Base-by-base conservation (phyloP, 768 basidiomycete species). In the Austroboletus eburneus region DNA sequence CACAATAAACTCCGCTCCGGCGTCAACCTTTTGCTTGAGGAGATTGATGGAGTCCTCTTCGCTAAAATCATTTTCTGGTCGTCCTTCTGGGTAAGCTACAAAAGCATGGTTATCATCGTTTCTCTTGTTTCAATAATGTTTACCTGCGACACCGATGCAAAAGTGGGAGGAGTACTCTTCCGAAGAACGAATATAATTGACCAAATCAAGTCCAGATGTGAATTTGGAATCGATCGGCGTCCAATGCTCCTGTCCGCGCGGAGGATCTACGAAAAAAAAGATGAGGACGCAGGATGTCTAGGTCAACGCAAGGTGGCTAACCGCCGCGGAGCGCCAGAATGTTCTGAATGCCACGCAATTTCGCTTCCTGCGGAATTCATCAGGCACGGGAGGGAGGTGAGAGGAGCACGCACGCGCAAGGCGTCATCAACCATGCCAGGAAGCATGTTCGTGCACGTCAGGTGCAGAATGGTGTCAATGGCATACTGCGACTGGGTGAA, bases 391-490 rank as follows among this genome's bases (percentile, higher is more conserved):
- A 39, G 34, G 38, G 5, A 38, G 9, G 9, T 1, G 40, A 16
- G 7, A 23, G 7, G 34, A 27, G 9, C 42, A 63, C 78, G 49
- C 57, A 96, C 95, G 69, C 79, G 77, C 38, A 99, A 68, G n/a
- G 86, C 83, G 41, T 81, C 79, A 59, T 96, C 89, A 5, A 99
- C 81, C 64, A 85, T 82, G 18, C 91, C 90, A 55, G 84, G 74
- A 58, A 87, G 80, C 87, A 98, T 94, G 67, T 97, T 96, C 25
- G 96, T 97, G 71, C 95, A 98, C 7, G 95, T 97, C 55, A 99
- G 66, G 71, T 99, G 96, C 63, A 99, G 73, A 50, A 96, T 79
- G 1, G 91, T 93, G 56, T 96, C 90, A 36, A 94, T 70, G 1
- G 78, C 81, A 65, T 89, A 78, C 45, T 83, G 79, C 16, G 72